phyloP scores from a whole-genome alignment of 2,329 filamentous ascomycete genomes.

The Scytalidium sp. region DNA sequence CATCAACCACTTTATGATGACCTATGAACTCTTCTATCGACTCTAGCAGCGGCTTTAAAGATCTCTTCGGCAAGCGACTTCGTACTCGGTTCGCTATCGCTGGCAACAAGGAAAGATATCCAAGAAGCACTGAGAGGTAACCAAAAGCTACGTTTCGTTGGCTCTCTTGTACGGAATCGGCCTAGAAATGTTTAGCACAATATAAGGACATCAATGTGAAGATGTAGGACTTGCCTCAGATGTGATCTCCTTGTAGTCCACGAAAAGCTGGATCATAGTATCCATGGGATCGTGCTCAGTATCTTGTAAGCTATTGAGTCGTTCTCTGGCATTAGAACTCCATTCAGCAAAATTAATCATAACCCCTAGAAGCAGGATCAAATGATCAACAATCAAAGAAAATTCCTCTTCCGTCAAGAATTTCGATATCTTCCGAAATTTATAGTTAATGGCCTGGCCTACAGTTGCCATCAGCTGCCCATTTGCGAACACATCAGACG shows the following conservation, averaged over 20 bases:
- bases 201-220: background rate
- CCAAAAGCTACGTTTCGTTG: constrained; percentile 81
- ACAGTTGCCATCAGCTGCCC: constrained; percentile 49
- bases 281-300: constrained; percentile 47
- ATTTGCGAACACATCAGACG: constrained; percentile 68
- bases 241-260: constrained; percentile 62
- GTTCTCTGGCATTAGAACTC: constrained; percentile 57
- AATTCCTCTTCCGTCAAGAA: constrained; percentile 48
- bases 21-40: constrained; percentile 61
- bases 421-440: constrained; percentile 45
- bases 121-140: constrained; percentile 80
- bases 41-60: constrained; percentile 47
- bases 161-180: constrained; percentile 70
- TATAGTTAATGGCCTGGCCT: constrained; percentile 46
- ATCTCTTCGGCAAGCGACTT: constrained; percentile 39
- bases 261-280: constrained; percentile 61
- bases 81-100: constrained; percentile 40
- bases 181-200: constrained; percentile 38
- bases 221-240: constrained; percentile 58
- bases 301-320: constrained; percentile 38
- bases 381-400: constrained; percentile 57
- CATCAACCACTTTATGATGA: constrained; percentile 58
- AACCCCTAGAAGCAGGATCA: constrained; percentile 76
- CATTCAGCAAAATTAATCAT: constrained; percentile 88
- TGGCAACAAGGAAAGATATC: constrained; percentile 68